Conservation (phyloP, 164 flowering plant species). For the Saururus chinensis region DNA sequence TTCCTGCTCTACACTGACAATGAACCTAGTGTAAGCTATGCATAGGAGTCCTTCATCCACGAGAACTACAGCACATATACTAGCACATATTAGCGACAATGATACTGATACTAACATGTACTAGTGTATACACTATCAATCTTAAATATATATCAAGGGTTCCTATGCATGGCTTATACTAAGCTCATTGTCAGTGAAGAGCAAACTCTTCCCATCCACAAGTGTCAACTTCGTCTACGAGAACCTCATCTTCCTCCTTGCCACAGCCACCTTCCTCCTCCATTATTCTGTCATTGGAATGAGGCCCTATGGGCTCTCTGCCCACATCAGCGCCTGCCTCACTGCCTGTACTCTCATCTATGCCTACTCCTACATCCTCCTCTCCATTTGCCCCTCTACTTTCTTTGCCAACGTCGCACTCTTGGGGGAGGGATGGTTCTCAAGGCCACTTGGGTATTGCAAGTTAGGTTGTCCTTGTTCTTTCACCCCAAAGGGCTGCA, state of each 20-base stretch:
- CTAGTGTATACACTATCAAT: too few relatives aligned
- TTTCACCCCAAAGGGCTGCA: conserved; percentile 54
- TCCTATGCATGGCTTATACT: too few relatives aligned
- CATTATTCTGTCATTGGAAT: conserved; percentile 36
- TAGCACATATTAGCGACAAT: too few relatives aligned
- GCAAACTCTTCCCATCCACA: too few relatives aligned
- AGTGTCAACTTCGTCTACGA: conserved; percentile 27
- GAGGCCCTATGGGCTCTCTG: conserved; percentile 29
- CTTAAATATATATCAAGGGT: too few relatives aligned
- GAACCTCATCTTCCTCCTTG: conserved; percentile 30
- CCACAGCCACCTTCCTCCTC: conserved; percentile 36
- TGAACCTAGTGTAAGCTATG: too few relatives aligned
- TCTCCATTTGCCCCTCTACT: conserved; percentile 36
- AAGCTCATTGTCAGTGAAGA: too few relatives aligned
- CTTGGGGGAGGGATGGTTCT: conserved; percentile 45
- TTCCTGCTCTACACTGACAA: too few relatives aligned
- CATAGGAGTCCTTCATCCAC: too few relatives aligned
- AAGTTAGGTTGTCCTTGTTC: conserved; percentile 57
- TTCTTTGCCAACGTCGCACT: conserved; percentile 56
- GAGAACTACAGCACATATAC: too few relatives aligned
- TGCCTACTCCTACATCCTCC: conserved; percentile 40
- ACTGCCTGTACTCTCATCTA: conserved; percentile 43
- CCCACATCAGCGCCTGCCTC: conserved; percentile 31
- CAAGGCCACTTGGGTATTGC: conserved; percentile 69
- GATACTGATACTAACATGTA: too few relatives aligned